Conservation (phyloP, 2,329 filamentous ascomycete genomes). For the Microdochium nivale region DNA sequence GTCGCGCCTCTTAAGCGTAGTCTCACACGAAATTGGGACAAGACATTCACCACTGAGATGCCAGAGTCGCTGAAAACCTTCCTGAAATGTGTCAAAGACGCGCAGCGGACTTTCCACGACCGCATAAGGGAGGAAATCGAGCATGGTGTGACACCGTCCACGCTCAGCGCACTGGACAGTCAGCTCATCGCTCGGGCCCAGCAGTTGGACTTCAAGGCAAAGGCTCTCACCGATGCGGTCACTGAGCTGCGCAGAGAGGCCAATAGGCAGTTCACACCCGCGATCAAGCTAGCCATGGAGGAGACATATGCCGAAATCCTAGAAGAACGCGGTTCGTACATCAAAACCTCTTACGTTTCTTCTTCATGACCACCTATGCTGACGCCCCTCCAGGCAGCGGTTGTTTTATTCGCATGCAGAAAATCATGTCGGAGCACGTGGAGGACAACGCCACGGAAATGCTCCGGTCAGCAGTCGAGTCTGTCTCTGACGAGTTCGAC, state of each 20-base stretch:
- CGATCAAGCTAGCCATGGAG: slow-evolving; percentile 4
- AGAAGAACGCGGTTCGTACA: slow-evolving; percentile 3
- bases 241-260: slow-evolving; percentile 5
- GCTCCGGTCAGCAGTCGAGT: slow-evolving; percentile 4
- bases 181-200: slow-evolving; percentile 4
- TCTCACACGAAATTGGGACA: slow-evolving; percentile 6
- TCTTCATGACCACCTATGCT: neutral
- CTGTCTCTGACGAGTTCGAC: neutral
- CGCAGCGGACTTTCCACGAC: slow-evolving; percentile 3
- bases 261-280: slow-evolving; percentile 4
- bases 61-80: slow-evolving; percentile 5
- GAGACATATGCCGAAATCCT: slow-evolving; percentile 4
- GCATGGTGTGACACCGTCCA: neutral
- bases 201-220: slow-evolving; percentile 1
- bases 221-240: slow-evolving; percentile 1
- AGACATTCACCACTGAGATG: slow-evolving; percentile 6
- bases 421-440: slow-evolving; percentile 3
- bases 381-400: slow-evolving; percentile 6
- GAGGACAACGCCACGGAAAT: slow-evolving; percentile 7
- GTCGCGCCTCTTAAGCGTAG: slow-evolving; percentile 4
- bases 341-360: neutral
- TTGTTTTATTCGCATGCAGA: slow-evolving; percentile 8
- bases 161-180: slow-evolving; percentile 3
- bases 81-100: neutral
- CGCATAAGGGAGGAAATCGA: slow-evolving; percentile 2